Percentiles rank a stretch among this genome's conserved stretches.
Conservation (phyloP, 192 early-diverging fungal genomes). For the Geosiphon pyriformis region DNA sequence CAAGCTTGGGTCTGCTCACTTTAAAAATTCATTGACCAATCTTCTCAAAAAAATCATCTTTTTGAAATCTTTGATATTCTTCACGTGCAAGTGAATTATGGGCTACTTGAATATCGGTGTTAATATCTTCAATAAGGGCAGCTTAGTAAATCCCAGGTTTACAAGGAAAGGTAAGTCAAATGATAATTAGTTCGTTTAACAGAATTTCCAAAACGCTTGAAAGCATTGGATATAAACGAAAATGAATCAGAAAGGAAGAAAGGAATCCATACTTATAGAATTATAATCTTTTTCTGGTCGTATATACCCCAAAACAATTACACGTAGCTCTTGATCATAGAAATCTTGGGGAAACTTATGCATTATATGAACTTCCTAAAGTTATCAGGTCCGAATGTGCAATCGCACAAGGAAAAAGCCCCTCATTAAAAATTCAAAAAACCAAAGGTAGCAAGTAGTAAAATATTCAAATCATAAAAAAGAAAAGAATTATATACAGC, state of each 20-base stretch:
- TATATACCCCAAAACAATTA: slow-evolving; percentile 85
- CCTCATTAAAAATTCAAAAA: no score
- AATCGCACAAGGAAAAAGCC: slow-evolving; percentile 5
- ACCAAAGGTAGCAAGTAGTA: no score
- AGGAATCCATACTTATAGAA: slow-evolving; percentile 57
- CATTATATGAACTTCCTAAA: slow-evolving; percentile 92
- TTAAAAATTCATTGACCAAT: neutral
- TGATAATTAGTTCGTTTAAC: no score
- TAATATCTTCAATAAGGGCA: slow-evolving; percentile 88
- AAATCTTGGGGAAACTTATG: slow-evolving; percentile 85
- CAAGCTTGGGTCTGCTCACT: neutral
- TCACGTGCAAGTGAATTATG: slow-evolving; percentile 57
- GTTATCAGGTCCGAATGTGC: neutral
- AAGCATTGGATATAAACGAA: neutral
- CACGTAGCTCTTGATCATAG: slow-evolving; percentile 77
- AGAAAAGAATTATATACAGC: no score
- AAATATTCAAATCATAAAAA: no score
- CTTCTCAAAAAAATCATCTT: slow-evolving; percentile 23
- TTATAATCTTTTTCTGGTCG: slow-evolving; percentile 86
- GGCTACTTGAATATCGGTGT: slow-evolving; percentile 79
- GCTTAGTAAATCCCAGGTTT: slow-evolving; percentile 50
- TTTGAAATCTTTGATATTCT: slow-evolving; percentile 45
- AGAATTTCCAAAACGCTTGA: no score
- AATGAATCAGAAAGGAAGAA: neutral
- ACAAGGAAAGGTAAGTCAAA: no score